Evolutionary conservation across 164 flowering plant genomes (phyloP), one percentile per base, ranked within the genome.

Genomic region (Nelumbo lutea): DNA sequence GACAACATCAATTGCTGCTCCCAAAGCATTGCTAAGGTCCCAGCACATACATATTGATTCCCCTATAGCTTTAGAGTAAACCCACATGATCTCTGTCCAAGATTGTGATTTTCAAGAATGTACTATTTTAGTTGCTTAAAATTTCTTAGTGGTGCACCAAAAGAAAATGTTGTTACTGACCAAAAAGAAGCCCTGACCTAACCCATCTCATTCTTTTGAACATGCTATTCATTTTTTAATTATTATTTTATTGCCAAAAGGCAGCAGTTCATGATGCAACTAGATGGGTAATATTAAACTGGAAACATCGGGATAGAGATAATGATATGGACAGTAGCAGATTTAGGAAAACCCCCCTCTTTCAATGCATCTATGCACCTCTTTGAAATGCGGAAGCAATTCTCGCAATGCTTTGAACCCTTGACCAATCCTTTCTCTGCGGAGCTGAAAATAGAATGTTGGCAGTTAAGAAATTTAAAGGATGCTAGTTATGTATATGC

Each of bases 351-450:
- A 3, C 51, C 68, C n/a, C 11, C 57, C 44, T 55, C 3, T 3
- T 10, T 56, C 1, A 15, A 4, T 3, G 15, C 61, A 64, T 38
- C 53, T 41, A 3, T 72, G 27, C 67, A 84, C 88, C 90, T 79
- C 74, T 59, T 44, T 64, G 44, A 76, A 62, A 42, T 69, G 59
- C 69, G 90, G 89, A 64, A 87, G 73, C 71, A 85, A 70, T 75
- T 75, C 82, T 56, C 73, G 74, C 73, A 88, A 65, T 61, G 86
- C 83, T 51, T 69, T 68, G 63, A 85, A 44, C 61, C 75, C 75
- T 66, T 82, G 78, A 44, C 79, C 52, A 59, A 85, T 80, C 70
- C 72, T 74, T 55, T 65, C 13, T 78, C 81, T 84, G 72, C 87
- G 88, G 15, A 48, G 40, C 90, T 87, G 85, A 51, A 72, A 56